Conservation (phyloP, 2,329 filamentous ascomycete genomes). For the Penicillium sp. region DNA sequence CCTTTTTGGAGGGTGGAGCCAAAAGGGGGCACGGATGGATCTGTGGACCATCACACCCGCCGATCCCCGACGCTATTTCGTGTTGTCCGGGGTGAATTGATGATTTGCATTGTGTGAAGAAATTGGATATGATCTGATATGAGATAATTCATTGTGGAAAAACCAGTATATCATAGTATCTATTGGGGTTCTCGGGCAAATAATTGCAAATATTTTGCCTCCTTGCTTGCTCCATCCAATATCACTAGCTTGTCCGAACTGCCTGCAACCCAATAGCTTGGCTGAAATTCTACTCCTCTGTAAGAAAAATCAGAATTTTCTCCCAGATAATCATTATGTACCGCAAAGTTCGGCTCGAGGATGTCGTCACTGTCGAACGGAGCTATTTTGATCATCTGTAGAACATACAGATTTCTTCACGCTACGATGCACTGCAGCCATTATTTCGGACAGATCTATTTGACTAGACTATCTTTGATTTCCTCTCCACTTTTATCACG, state of each 20-base stretch:
- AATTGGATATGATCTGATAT: background rate
- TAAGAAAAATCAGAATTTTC: no score
- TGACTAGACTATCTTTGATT: no score
- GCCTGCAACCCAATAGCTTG: background rate
- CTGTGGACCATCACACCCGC: background rate
- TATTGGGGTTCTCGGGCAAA: background rate
- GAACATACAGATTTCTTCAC: no score
- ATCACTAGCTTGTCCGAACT: background rate
- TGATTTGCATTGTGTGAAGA: background rate
- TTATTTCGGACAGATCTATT: no score
- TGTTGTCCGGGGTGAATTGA: background rate
- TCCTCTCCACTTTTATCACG: no score
- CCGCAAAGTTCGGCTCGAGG: no score
- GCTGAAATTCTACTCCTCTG: background rate
- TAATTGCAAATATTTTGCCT: background rate
- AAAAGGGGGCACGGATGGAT: conserved; percentile 8
- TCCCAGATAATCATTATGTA: no score
- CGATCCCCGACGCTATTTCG: conserved; percentile 3
- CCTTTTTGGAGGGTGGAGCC: conserved; percentile 5
- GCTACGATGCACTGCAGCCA: no score
- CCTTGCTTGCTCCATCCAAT: background rate
- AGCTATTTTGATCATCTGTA: no score
- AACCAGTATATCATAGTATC: background rate
- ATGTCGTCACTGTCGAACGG: no score
- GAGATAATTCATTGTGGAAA: background rate